Evolutionary conservation across 805 yeast genomes (phyloP), one percentile per base, ranked within the genome.

Genomic region (Saccharomyces cerevisiae): DNA sequence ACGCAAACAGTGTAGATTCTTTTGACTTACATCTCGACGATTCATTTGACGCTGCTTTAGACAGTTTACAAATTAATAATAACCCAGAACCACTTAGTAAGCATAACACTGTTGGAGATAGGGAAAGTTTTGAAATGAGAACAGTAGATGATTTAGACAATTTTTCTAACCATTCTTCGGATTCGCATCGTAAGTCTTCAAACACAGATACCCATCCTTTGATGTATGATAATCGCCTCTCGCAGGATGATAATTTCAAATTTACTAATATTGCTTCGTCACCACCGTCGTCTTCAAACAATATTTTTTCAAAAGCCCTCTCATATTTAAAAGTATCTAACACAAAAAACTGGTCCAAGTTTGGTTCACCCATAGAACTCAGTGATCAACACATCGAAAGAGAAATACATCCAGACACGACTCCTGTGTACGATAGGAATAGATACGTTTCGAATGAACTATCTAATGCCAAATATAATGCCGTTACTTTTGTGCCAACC

Each of bases 391-490:
- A 68, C 55, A 55, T 60, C 1, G 78, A 75, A 57, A 68, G 79
- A 61, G 73, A 73, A 48, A 70, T 76, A 2, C 73, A 73, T 57
- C 78, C 79, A 2, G 73, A 72, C 24, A 70, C 75, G 31, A 74
- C 78, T 1, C 71, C 70, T 5, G 55, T 67, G 17, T 67, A 67
- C 48, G 72, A 67, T 48, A 65, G 63, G 49, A 65, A 68, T 49
- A 67, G 61, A 49, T 74, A 73, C 53, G 74, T 94, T 1, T 72
- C 89, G 11, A 94, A 94, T 68, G 88, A 94, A 6, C 80, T 94
- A 13, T 87, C 96, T 49, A 94, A 94, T 70, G 98, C 99, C 24
- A 92, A 91, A 71, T 94, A 94, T 72, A 88, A 88, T 62, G 88
- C 94, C 2, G 67, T 89, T 41, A 83, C 96, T 1, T 94, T 94